Conservation (phyloP, 2,329 filamentous ascomycete species). For the Myriosclerotinia duriaeana region DNA sequence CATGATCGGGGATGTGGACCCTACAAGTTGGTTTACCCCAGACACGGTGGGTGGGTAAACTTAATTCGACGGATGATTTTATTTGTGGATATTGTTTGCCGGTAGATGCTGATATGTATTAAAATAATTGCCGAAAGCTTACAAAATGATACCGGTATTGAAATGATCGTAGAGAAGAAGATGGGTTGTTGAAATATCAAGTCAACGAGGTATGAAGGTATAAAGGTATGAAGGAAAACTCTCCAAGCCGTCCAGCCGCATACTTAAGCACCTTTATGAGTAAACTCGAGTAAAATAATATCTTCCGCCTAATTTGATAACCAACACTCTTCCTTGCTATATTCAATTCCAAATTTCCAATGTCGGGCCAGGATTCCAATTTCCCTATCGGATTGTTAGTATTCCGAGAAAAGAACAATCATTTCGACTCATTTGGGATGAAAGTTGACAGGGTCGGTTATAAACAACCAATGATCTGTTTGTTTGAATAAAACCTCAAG, state of each 20-base stretch:
- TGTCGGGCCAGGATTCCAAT: neutral
- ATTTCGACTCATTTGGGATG: neutral
- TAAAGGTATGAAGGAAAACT: neutral
- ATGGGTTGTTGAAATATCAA: neutral
- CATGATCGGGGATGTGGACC: slow-evolving; percentile 28
- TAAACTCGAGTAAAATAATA: neutral
- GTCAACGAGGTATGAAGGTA: neutral
- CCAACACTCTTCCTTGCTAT: neutral
- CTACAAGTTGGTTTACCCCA: slow-evolving; percentile 12
- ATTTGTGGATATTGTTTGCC: slow-evolving; percentile 2
- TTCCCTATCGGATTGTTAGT: neutral
- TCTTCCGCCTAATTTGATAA: neutral
- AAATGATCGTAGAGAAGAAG: neutral
- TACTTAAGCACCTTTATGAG: neutral
- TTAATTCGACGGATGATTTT: slow-evolving; percentile 2
- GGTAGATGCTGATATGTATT: neutral
- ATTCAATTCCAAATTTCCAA: neutral
- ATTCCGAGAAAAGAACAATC: neutral
- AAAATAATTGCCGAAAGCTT: no score
- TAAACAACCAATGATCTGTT: neutral
- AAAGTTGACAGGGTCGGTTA: slow-evolving; percentile 12
- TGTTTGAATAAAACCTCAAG: neutral
- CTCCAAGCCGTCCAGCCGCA: neutral
- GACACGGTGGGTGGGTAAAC: neutral
- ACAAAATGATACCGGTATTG: neutral